These are phyloP conservation scores for Arbutus unedo DNA, from an alignment of 148 eudicot species.

Conservation along the genomic window DNA sequence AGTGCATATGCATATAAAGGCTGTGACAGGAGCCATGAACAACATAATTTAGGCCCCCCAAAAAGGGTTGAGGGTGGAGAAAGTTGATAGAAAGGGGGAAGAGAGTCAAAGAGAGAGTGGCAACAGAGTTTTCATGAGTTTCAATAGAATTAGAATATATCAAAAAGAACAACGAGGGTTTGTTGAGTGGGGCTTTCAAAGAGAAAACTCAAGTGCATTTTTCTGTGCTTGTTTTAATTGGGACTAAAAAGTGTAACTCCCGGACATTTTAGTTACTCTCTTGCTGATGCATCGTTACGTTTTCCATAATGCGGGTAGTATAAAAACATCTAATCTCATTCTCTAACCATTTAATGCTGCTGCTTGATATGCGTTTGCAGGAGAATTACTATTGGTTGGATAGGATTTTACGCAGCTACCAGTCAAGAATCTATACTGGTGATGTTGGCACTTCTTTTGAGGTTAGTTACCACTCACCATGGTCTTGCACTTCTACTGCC, in stretches of 20 bases:
- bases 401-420: slow-evolving; percentile 76
- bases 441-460: slow-evolving; percentile 69
- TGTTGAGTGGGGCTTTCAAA: background rate
- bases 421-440: slow-evolving; percentile 79
- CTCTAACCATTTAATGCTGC: background rate
- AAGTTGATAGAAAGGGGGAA: background rate
- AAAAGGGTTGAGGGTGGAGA: background rate
- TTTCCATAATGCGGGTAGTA: background rate
- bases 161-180: background rate
- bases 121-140: background rate
- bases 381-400: slow-evolving; percentile 86
- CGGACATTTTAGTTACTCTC: background rate
- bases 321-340: background rate
- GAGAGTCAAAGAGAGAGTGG: background rate
- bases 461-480: slow-evolving; percentile 30
- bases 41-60: background rate
- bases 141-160: background rate
- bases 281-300: slow-evolving; percentile 1
- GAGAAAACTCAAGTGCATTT: background rate
- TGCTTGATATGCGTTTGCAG: slow-evolving; percentile 33
- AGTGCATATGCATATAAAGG: background rate
- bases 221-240: background rate
- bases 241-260: background rate
- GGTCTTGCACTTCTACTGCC: background rate
- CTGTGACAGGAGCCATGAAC: background rate